phyloP scores from a whole-genome alignment of 495 filamentous ascomycete genomes.

The Penicillium daleae region DNA sequence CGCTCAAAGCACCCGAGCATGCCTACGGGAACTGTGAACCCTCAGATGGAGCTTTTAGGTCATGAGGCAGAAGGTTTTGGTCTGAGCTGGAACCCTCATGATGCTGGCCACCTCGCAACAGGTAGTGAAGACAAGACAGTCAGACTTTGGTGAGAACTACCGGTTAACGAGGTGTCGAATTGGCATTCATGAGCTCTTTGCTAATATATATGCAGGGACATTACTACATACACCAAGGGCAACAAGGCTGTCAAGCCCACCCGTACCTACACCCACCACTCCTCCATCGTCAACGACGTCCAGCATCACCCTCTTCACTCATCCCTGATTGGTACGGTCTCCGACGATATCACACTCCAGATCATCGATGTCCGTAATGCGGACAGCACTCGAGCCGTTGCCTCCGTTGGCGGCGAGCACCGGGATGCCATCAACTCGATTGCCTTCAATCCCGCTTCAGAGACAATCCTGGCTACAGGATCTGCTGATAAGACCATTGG shows the following conservation, averaged over 20 bases:
- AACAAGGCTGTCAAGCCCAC: constrained; percentile 71
- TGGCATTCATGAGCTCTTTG: neutral
- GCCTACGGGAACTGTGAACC: constrained; percentile 70
- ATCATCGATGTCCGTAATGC: constrained; percentile 80
- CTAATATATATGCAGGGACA: constrained; percentile 62
- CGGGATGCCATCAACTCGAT: constrained; percentile 92
- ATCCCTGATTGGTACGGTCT: constrained; percentile 86
- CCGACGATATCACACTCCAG: constrained; percentile 91
- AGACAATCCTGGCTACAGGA: constrained; percentile 86
- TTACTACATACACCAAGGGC: constrained; percentile 68
- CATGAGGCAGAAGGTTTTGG: constrained; percentile 94
- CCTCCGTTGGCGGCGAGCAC: constrained; percentile 71
- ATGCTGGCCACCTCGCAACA: constrained; percentile 80
- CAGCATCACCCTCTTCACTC: constrained; percentile 86
- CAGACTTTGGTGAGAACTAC: constrained; percentile 72
- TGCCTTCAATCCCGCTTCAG: constrained; percentile 86
- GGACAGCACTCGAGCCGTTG: constrained; percentile 63
- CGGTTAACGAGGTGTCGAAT: neutral
- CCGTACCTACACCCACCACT: constrained; percentile 84
- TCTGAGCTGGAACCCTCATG: constrained; percentile 87
- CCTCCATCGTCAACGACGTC: constrained; percentile 92
- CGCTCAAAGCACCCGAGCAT: constrained; percentile 85
- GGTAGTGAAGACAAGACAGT: constrained; percentile 92
- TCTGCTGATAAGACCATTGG: constrained; percentile 94
- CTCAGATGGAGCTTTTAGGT: constrained; percentile 82